These are phyloP conservation scores for Suhomyces canberraensis DNA, from an alignment of 805 yeast species.

Conservation along the genomic window DNA sequence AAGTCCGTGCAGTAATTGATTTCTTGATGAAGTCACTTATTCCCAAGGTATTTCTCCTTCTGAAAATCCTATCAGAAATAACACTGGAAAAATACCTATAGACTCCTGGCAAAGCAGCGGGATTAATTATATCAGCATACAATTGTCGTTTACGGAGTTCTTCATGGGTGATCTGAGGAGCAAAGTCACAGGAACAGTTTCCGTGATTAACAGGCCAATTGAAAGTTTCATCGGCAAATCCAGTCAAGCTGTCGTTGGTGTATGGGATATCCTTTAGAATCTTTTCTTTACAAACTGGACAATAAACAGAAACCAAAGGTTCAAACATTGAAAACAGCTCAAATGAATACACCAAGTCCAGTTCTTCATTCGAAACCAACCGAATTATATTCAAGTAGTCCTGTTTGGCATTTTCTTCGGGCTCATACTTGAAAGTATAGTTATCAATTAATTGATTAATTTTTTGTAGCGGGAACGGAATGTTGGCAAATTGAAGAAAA, in stretches of 20 bases:
- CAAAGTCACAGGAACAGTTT: conserved; percentile 14
- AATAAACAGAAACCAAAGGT: conserved; percentile 8
- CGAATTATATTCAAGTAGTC: conserved; percentile 7
- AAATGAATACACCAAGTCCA: neutral
- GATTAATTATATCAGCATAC: conserved; percentile 9
- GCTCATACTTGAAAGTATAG: conserved; percentile 11
- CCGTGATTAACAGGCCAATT: neutral
- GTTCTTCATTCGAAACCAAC: neutral
- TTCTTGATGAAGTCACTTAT: conserved; percentile 8
- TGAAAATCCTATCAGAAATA: conserved; percentile 2
- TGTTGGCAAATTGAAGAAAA: conserved; percentile 13
- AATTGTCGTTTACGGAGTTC: conserved; percentile 19
- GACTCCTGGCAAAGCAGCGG: conserved; percentile 7
- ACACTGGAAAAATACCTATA: conserved; percentile 10
- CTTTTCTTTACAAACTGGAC: conserved; percentile 13
- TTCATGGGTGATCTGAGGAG: conserved; percentile 14
- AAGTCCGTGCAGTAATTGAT: neutral
- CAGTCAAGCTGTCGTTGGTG: conserved; percentile 8
- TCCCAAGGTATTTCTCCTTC: conserved; percentile 1
- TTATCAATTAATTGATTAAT: conserved; percentile 9
- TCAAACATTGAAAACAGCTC: conserved; percentile 5
- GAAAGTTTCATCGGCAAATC: conserved; percentile 15
- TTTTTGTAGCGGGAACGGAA: conserved; percentile 18
- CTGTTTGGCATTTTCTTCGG: conserved; percentile 5
- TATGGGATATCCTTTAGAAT: conserved; percentile 9